phyloP scores from a whole-genome alignment of 2,329 filamentous ascomycete species.

The Ustilaginoidea virens region DNA sequence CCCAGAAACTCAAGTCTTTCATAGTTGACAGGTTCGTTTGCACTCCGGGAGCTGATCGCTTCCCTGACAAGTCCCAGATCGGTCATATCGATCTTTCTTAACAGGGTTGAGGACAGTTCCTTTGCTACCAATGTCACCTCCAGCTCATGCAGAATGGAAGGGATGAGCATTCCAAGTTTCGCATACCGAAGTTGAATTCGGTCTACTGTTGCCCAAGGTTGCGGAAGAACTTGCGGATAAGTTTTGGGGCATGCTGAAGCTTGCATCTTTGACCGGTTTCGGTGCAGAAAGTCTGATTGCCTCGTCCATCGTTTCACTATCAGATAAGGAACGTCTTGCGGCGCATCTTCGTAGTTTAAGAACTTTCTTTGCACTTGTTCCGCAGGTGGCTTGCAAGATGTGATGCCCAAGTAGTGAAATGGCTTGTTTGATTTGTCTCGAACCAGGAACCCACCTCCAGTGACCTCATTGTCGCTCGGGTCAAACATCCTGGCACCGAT shows the following conservation, averaged over 20 bases:
- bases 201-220: conserved; percentile 33
- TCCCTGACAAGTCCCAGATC: conserved; percentile 42
- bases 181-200: conserved; percentile 25
- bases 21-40: conserved; percentile 51
- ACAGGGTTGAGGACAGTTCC: conserved; percentile 28
- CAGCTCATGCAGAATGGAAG: conserved; percentile 56
- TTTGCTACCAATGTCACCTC: conserved; percentile 49
- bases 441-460: conserved; percentile 19
- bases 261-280: conserved; percentile 2
- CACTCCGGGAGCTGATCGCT: conserved; percentile 53
- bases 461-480: conserved; percentile 8
- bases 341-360: conserved; percentile 20
- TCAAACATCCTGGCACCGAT: conserved; percentile 16
- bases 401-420: conserved; percentile 23
- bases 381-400: conserved; percentile 27
- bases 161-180: conserved; percentile 47
- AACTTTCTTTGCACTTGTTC: conserved; percentile 23
- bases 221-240: conserved; percentile 29
- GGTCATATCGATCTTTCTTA: conserved; percentile 30
- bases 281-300: conserved; percentile 44
- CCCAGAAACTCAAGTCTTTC: conserved; percentile 79
- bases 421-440: conserved; percentile 22
- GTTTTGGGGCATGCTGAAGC: conserved; percentile 20
- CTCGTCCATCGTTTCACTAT: conserved; percentile 33
- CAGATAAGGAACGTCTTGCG: conserved; percentile 32